phyloP scores from a whole-genome alignment of 306 rosid species.

The Trifolium fragiferum region DNA sequence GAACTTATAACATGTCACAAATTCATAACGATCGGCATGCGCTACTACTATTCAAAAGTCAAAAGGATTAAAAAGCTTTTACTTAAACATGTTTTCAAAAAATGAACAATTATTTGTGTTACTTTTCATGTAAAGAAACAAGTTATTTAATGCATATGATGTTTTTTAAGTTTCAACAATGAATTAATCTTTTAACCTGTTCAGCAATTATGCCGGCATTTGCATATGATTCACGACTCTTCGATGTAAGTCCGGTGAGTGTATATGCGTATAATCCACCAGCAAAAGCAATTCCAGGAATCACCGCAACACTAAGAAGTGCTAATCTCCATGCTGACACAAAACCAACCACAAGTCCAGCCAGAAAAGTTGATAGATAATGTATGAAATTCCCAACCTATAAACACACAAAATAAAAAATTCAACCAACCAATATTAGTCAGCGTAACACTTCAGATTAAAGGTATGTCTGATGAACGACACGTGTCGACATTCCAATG shows the following conservation, averaged over 20 bases:
- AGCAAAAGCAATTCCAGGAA: conserved; percentile 97
- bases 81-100: not conserved
- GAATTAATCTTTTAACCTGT: conserved; percentile 65
- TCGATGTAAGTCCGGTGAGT: conserved; percentile 94
- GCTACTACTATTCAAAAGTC: conserved; percentile 37
- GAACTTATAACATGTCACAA: conserved; percentile 37
- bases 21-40: conserved; percentile 47
- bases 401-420: conserved; percentile 7
- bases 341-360: conserved; percentile 98
- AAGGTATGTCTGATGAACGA: not conserved
- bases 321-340: conserved; percentile 98
- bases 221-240: conserved; percentile 94
- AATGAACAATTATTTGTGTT: not conserved
- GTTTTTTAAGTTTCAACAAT: conserved; percentile 7
- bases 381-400: conserved; percentile 99
- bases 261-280: conserved; percentile 98
- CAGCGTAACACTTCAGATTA: not conserved
- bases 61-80: conserved; percentile 38
- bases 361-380: conserved; percentile 94
- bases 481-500: not conserved
- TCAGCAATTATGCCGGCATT: conserved; percentile 96
- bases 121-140: conserved; percentile 24
- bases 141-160: conserved; percentile 17
- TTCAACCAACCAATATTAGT: not conserved
- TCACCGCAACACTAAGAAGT: conserved; percentile 92